Evolutionary conservation across 257 asterid species (phyloP).

Genomic region (Nicotiana obtusifolia): DNA sequence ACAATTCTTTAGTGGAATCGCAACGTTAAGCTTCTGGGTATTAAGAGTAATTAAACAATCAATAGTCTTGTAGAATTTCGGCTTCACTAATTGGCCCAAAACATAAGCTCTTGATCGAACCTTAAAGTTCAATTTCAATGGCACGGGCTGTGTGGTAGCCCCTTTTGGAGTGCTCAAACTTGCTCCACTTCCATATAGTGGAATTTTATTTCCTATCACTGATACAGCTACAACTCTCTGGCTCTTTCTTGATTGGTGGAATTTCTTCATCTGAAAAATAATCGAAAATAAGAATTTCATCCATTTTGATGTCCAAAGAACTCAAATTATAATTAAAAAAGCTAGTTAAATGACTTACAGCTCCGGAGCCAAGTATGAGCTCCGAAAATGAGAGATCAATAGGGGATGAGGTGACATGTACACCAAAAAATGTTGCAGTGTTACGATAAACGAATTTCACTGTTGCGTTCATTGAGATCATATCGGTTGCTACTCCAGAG

Average conservation of each 20-base stretch:
- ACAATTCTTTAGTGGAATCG: constrained; percentile 61
- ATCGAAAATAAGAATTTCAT: neutral
- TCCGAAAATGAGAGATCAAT: constrained; percentile 61
- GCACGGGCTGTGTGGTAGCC: constrained; percentile 46
- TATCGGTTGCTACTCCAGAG: constrained; percentile 74
- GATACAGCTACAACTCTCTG: constrained; percentile 40
- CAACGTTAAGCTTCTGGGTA: constrained; percentile 44
- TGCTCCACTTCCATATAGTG: constrained; percentile 80
- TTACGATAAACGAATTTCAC: constrained; percentile 54
- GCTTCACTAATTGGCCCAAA: constrained; percentile 76
- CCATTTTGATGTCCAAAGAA: neutral
- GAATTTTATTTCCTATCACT: constrained; percentile 66
- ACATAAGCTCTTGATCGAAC: constrained; percentile 74
- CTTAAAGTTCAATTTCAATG: constrained; percentile 47
- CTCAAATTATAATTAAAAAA: neutral
- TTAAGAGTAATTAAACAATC: constrained; percentile 48
- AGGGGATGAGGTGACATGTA: constrained; percentile 72
- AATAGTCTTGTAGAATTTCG: constrained; percentile 59
- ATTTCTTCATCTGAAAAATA: constrained; percentile 52
- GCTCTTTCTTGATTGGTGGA: constrained; percentile 63
- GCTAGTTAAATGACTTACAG: constrained; percentile 29
- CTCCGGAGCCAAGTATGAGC: constrained; percentile 61
- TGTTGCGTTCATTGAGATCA: constrained; percentile 77
- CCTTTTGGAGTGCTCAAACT: constrained; percentile 61
- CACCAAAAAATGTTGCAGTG: constrained; percentile 77